Base-by-base conservation (phyloP, 108 stramenopile species). In the Nannochloropsis gaditana region DNA sequence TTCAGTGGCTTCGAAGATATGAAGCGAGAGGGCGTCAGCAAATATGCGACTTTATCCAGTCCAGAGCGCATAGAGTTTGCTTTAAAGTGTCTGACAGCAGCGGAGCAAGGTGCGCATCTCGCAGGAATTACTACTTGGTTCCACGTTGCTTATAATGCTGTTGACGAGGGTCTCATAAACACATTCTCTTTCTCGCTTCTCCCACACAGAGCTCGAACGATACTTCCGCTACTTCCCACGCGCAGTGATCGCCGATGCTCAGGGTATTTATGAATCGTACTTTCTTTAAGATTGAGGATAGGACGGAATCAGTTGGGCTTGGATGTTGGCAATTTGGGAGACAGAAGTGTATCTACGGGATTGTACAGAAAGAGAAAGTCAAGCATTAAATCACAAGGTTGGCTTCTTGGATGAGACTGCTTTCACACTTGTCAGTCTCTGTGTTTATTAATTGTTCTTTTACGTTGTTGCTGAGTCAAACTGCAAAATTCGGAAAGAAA, bases 261-360 rank as follows among this genome's bases (percentile, higher is more conserved):
- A 73, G n/a, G 59, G 59, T n/a, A 73, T 73, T n/a, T 73, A 73
- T n/a, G 59, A 73, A n/a, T 73, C 59, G 4, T 73, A 73, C 59
- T 73, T 73, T 73, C n/a, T 73, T 15, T 73, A 2, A n/a, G 59
- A n/a, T 6, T 15, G 59, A 15, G 59, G 59, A 6, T 73, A n/a
- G n/a, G 6, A 8, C 4, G n/a, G 59, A n/a, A n/a, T 73, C 59
- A 31, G 31, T 31, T 31, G 31, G 31, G 31, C 31, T 31, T 0
- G 31, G 31, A 31, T 31, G 31, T 31, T 31, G 31, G 31, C 31
- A 31, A 31, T 31, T 31, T 31, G 31, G 31, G 31, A 31, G 31
- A 31, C 31, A 1, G 31, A 31, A 31, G 31, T 31, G 31, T 31
- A 31, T 31, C 31, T 31, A 31, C 31, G 31, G 31, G 31, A 31